phyloP scores from a whole-genome alignment of 305 asterid species.

The Andrographis paniculata region DNA sequence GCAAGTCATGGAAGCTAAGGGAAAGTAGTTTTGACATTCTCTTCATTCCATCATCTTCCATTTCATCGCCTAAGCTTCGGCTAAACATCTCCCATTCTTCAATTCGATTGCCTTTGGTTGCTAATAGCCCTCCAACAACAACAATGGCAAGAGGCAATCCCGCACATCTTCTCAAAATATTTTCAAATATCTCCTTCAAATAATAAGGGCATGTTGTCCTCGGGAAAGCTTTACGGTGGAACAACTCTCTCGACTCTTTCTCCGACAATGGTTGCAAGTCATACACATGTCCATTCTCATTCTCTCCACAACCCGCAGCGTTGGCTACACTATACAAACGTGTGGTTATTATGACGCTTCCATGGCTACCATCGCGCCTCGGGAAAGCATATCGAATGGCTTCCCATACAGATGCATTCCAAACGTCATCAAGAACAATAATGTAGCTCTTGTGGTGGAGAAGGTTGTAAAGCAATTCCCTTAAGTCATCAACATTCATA shows the following conservation, averaged over 20 bases:
- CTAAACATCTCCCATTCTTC: constrained; percentile 17
- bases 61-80: constrained; percentile 15
- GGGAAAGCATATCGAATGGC: constrained; percentile 17
- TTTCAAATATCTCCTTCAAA: constrained; percentile 11
- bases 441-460: constrained; percentile 7
- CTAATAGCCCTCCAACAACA: constrained; percentile 21
- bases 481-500: constrained; percentile 7
- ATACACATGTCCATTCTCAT: constrained; percentile 8
- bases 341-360: constrained; percentile 20
- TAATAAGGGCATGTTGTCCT: constrained; percentile 10
- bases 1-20: constrained; percentile 24
- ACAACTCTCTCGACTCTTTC: constrained; percentile 18
- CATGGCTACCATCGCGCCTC: not conserved
- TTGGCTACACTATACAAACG: constrained; percentile 10
- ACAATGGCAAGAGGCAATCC: constrained; percentile 24
- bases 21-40: constrained; percentile 15
- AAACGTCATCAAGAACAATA: constrained; percentile 19
- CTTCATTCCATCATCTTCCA: constrained; percentile 5
- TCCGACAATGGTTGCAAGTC: constrained; percentile 10
- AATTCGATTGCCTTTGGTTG: constrained; percentile 14
- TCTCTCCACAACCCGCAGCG: constrained; percentile 1
- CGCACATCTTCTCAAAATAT: constrained; percentile 17
- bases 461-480: constrained; percentile 5
- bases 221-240: constrained; percentile 16
- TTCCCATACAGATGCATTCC: constrained; percentile 10